A percentile compares a stretch with the other conserved stretches of the same genome.
Evolutionary conservation across 768 basidiomycete species (phyloP).

Genomic region (Podaxis sp.): DNA sequence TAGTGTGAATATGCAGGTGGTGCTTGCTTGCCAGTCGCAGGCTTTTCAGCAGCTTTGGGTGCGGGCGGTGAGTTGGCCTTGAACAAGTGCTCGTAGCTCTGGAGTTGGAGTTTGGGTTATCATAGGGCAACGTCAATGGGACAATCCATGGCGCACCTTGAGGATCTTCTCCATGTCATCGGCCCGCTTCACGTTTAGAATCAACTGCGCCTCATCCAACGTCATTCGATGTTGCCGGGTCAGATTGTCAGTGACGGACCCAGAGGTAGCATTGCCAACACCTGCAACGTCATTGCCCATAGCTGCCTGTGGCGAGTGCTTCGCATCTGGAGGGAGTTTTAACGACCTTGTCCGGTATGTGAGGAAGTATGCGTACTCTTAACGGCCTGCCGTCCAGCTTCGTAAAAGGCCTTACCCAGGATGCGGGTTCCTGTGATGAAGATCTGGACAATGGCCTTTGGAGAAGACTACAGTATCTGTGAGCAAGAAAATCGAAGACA

Average conservation of each 20-base stretch:
- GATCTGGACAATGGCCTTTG: conserved; percentile 78
- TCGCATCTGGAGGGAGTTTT: conserved; percentile 62
- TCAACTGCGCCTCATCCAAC: conserved; percentile 90
- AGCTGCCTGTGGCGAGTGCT: conserved; percentile 70
- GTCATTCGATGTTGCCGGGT: conserved; percentile 91
- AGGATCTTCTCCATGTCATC: conserved; percentile 67
- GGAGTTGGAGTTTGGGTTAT: conserved; percentile 14
- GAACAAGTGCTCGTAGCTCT: conserved; percentile 95
- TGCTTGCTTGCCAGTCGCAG: conserved; percentile 42
- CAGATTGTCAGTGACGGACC: conserved; percentile 76
- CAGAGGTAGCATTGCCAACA: conserved; percentile 70
- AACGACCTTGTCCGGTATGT: background rate
- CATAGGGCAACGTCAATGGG: background rate
- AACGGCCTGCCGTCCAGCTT: conserved; percentile 89
- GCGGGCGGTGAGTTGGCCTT: conserved; percentile 81
- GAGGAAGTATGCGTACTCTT: conserved; percentile 64
- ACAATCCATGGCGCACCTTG: conserved; percentile 50
- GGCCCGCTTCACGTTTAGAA: conserved; percentile 83
- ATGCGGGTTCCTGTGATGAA: conserved; percentile 75
- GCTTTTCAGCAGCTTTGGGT: conserved; percentile 45
- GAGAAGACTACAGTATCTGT: conserved; percentile 61
- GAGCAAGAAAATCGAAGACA: background rate
- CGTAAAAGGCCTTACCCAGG: conserved; percentile 87
- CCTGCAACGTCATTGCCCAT: conserved; percentile 72
- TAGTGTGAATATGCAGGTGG: conserved; percentile 76